phyloP scores from a whole-genome alignment of 1,284 basidiomycete species.

The Irpex sp. region DNA sequence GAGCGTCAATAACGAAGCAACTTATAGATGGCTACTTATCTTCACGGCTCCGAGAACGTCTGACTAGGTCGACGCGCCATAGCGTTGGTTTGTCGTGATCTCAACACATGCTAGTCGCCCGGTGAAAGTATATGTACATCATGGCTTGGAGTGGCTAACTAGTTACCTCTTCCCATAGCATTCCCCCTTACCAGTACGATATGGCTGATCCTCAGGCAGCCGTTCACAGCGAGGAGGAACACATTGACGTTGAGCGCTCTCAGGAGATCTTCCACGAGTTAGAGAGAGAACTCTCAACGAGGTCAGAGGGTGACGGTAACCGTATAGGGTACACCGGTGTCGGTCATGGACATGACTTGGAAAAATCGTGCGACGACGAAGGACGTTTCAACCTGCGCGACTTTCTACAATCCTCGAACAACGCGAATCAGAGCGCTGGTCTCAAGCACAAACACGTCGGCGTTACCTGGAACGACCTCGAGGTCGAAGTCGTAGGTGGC shows the following conservation, averaged over 20 bases:
- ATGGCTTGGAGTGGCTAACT: no score
- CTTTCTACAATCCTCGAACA: constrained; percentile 69
- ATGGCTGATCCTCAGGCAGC: constrained; percentile 28
- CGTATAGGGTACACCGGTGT: constrained; percentile 16
- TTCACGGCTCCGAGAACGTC: no score
- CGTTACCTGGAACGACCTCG: constrained; percentile 73
- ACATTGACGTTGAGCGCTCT: constrained; percentile 43
- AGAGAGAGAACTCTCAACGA: constrained; percentile 33
- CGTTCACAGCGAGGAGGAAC: constrained; percentile 22
- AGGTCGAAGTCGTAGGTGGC: constrained; percentile 73
- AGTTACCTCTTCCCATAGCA: neutral
- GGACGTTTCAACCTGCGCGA: constrained; percentile 66
- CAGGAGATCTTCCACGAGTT: constrained; percentile 54
- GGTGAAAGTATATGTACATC: no score
- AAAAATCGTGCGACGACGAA: constrained; percentile 36
- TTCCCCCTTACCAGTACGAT: neutral
- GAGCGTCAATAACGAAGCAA: no score
- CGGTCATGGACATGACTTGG: constrained; percentile 36
- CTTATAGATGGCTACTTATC: no score
- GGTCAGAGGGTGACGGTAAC: constrained; percentile 19
- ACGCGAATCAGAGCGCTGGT: constrained; percentile 64
- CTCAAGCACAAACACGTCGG: constrained; percentile 84
- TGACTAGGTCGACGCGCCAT: no score
- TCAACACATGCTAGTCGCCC: no score
- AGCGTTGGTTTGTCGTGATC: no score